These are phyloP conservation scores for Anthracocystis panici-leucophaei DNA, from an alignment of 1,284 basidiomycete genomes.

Conservation along the genomic window DNA sequence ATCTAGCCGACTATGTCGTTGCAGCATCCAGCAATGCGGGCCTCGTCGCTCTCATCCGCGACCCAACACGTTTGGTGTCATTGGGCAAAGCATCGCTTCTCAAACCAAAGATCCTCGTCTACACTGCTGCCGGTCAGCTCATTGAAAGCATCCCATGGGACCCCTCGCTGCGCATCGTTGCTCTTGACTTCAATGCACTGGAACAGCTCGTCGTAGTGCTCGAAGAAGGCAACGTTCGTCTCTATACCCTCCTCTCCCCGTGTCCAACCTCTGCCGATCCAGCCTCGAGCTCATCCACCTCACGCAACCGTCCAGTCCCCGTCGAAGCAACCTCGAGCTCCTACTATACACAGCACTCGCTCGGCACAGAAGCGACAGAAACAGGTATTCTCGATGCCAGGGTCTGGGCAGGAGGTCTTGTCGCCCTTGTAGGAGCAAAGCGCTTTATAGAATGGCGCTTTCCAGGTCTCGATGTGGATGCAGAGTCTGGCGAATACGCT, in stretches of 20 bases:
- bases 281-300: constrained; percentile 14
- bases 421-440: constrained; percentile 83
- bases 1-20: constrained; percentile 83
- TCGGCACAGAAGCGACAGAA: constrained; percentile 86
- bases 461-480: constrained; percentile 79
- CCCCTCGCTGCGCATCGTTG: constrained; percentile 77
- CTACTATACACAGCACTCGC: constrained; percentile 85
- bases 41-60: constrained; percentile 87
- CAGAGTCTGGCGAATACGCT: constrained; percentile 36
- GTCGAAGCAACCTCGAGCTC: constrained; percentile 71
- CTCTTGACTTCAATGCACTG: constrained; percentile 84
- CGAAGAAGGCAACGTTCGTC: constrained; percentile 89
- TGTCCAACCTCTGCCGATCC: constrained; percentile 37
- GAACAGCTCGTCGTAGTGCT: constrained; percentile 87
- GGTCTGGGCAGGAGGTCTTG: constrained; percentile 86
- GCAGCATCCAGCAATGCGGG: constrained; percentile 88
- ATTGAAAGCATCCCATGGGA: constrained; percentile 78
- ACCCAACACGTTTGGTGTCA: constrained; percentile 83
- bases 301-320: constrained; percentile 30
- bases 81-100: constrained; percentile 77
- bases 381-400: constrained; percentile 83
- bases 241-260: constrained; percentile 79
- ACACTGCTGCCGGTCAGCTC: constrained; percentile 71
- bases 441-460: constrained; percentile 78
- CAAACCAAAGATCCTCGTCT: constrained; percentile 76